Evolutionary conservation across 345 rosid species (phyloP).

Genomic region (thale cress (Arabidopsis thaliana)): DNA sequence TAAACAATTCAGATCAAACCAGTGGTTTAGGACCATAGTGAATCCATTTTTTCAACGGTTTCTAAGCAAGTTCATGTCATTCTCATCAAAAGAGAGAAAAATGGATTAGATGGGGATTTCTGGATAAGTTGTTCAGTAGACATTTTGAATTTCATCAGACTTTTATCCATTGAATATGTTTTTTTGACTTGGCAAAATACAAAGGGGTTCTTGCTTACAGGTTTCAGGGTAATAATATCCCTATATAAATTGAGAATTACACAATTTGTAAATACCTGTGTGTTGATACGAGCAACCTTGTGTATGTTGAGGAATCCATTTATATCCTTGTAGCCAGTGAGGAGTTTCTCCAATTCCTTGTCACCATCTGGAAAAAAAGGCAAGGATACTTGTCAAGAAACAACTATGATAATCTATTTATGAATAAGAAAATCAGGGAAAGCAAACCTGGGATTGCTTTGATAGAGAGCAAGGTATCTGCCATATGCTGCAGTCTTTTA

Average conservation of each 20-base stretch:
- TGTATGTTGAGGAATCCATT: conserved; percentile 87
- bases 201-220: not conserved
- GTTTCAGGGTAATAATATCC: not conserved
- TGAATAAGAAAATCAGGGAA: conserved; percentile 17
- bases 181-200: not conserved
- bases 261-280: conserved; percentile 62
- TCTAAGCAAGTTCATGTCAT: conserved; percentile 4
- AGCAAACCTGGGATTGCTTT: conserved; percentile 78
- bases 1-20: conserved; percentile 18
- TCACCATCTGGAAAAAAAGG: conserved; percentile 64
- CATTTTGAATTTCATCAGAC: conserved; percentile 1
- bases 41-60: not conserved
- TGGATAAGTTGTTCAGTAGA: conserved; percentile 10
- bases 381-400: conserved; percentile 6
- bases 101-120: not conserved
- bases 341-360: conserved; percentile 77
- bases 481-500: conserved; percentile 88
- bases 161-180: not conserved
- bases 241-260: not conserved
- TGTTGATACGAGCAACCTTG: conserved; percentile 76
- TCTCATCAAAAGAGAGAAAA: conserved; percentile 2
- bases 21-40: conserved; percentile 1
- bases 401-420: not conserved
- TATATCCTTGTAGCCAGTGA: conserved; percentile 93
- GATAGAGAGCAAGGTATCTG: conserved; percentile 85